These are phyloP conservation scores for Phytopythium boreale DNA, from an alignment of 352 stramenopile genomes.

Conservation along the genomic window DNA sequence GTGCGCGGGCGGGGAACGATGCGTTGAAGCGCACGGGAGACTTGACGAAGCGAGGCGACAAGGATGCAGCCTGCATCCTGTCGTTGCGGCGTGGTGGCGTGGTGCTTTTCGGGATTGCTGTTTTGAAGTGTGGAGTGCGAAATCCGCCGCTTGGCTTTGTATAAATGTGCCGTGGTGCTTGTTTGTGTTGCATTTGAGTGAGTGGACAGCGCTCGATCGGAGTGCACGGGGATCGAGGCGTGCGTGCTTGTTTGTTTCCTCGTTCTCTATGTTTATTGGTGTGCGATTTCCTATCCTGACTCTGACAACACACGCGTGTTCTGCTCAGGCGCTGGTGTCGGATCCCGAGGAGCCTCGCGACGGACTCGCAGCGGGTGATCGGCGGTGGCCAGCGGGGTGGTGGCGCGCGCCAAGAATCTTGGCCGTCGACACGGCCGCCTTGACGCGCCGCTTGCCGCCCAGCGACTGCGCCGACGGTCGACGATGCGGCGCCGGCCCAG, in stretches of 20 bases:
- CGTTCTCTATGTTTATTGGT: background rate
- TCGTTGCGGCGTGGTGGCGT: background rate
- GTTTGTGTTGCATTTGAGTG: background rate
- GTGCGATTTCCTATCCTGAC: background rate
- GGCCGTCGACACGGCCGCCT: constrained; percentile 12
- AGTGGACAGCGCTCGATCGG: background rate
- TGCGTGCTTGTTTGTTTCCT: background rate
- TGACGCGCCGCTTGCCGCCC: constrained; percentile 25
- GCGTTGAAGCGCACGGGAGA: no score
- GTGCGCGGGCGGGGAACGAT: no score
- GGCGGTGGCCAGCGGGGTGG: constrained; percentile 8
- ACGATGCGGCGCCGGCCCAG: constrained; percentile 19
- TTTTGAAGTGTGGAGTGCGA: background rate
- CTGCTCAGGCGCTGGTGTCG: background rate
- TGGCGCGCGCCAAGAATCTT: constrained; percentile 7
- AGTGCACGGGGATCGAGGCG: no score
- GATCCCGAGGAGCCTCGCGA: background rate
- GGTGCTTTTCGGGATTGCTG: background rate
- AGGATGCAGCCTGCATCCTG: background rate
- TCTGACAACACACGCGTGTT: background rate
- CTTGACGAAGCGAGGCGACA: no score
- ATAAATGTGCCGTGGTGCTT: background rate
- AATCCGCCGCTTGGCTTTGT: background rate
- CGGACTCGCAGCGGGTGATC: background rate
- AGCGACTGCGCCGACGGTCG: constrained; percentile 26